A percentile compares a stretch with the other conserved stretches of the same genome.
Conservation (phyloP, 108 stramenopile genomes). For the Tribonema minus region DNA sequence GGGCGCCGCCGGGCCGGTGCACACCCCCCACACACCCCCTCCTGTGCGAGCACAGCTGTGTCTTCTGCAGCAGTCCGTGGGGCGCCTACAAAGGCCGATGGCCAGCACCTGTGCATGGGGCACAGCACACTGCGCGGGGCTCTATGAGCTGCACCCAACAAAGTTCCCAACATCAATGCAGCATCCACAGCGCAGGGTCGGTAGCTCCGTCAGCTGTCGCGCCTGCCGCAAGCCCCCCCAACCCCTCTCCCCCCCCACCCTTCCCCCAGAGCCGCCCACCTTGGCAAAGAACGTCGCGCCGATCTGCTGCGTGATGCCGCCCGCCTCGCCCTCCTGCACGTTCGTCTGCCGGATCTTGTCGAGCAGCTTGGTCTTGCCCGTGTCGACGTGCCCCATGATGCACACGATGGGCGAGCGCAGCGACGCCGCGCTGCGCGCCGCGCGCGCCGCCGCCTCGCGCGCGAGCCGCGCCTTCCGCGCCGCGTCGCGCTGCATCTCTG, state of each 20-base stretch:
- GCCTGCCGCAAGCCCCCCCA: slow-evolving; percentile 61
- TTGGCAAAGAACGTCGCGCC: slow-evolving; percentile 98
- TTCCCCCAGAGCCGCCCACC: too few species aligned
- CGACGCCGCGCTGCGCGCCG: slow-evolving; percentile 73
- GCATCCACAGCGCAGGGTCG: too few species aligned
- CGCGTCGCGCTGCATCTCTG: slow-evolving; percentile 21
- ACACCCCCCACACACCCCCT: too few species aligned
- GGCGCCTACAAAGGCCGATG: too few species aligned
- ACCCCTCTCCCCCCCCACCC: too few species aligned
- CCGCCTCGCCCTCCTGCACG: slow-evolving; percentile 96
- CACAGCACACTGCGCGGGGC: too few species aligned
- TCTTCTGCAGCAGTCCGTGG: too few species aligned
- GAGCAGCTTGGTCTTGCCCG: slow-evolving; percentile 96
- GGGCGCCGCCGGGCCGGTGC: too few species aligned
- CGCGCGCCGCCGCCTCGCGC: slow-evolving; percentile 64
- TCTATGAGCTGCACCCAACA: too few species aligned
- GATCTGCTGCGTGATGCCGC: slow-evolving; percentile 98
- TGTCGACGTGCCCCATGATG: slow-evolving; percentile 99
- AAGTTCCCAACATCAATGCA: too few species aligned
- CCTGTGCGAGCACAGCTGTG: too few species aligned
- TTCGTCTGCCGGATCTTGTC: slow-evolving; percentile 99
- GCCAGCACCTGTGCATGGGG: too few species aligned
- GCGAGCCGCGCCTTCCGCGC: slow-evolving; percentile 38
- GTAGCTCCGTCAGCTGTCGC: slow-evolving; percentile 75
- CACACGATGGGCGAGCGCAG: slow-evolving; percentile 93